These are phyloP conservation scores for Camellia sinensis DNA, from an alignment of 148 eudicot genomes.

Conservation along the genomic window DNA sequence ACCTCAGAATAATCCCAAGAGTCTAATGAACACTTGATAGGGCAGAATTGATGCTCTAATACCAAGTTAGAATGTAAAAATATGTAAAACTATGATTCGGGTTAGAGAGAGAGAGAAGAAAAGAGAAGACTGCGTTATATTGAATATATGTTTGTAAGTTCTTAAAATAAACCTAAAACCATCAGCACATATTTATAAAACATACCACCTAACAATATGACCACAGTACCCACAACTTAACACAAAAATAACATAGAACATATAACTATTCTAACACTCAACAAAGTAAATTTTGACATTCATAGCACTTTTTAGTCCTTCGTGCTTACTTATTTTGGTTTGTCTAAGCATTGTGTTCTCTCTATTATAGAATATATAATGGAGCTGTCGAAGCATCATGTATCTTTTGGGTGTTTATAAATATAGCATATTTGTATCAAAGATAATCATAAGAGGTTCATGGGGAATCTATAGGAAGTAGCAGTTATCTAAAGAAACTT, in stretches of 20 bases:
- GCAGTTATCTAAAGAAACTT: not conserved
- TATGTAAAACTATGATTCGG: no score
- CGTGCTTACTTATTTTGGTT: not conserved
- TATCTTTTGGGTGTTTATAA: not conserved
- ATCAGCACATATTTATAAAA: no score
- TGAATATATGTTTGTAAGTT: not conserved
- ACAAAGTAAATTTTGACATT: not conserved
- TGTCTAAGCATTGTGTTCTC: not conserved
- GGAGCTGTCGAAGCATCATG: not conserved
- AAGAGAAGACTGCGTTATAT: no score
- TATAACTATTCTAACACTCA: not conserved
- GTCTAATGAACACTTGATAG: no score
- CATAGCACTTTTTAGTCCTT: not conserved
- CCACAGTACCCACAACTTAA: no score
- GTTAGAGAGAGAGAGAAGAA: no score
- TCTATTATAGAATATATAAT: not conserved
- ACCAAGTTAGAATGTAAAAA: no score
- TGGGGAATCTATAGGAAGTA: not conserved
- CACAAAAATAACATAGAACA: no score
- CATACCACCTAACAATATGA: no score
- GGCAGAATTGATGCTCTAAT: no score
- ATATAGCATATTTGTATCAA: not conserved
- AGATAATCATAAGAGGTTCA: not conserved
- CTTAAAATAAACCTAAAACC: not conserved
- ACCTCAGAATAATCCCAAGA: no score